Conservation (phyloP, 768 basidiomycete genomes). For the Boletus reticuloceps region DNA sequence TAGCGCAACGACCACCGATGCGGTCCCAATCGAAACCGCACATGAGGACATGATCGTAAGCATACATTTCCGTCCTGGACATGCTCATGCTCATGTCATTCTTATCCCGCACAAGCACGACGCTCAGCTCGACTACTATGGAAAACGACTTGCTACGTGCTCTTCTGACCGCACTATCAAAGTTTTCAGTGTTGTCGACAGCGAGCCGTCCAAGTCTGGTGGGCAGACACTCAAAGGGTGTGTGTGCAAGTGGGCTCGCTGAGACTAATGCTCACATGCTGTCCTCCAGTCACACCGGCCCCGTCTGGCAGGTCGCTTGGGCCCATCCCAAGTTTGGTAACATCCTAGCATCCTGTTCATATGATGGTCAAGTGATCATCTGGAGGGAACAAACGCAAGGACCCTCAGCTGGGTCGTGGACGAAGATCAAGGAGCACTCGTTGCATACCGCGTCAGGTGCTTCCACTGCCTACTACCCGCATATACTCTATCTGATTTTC, state of each 20-base stretch:
- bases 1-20: constrained; percentile 54
- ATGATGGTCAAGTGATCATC: constrained; percentile 96
- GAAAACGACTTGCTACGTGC: constrained; percentile 94
- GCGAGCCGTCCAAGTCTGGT: constrained; percentile 64
- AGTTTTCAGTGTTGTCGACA: constrained; percentile 92
- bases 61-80: not conserved
- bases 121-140: constrained; percentile 97
- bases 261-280: not conserved
- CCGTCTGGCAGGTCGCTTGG: constrained; percentile 99
- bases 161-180: constrained; percentile 94
- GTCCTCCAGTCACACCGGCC: constrained; percentile 78
- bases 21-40: constrained; percentile 87
- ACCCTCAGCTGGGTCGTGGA: constrained; percentile 66
- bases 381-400: constrained; percentile 85
- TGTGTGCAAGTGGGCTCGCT: not conserved
- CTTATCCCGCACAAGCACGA: constrained; percentile 67
- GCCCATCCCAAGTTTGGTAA: constrained; percentile 97
- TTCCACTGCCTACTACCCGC: constrained; percentile 16
- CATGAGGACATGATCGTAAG: constrained; percentile 98
- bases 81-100: not conserved
- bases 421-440: constrained; percentile 93
- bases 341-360: constrained; percentile 97
- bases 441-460: constrained; percentile 91
- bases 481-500: not conserved
- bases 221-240: constrained; percentile 86